phyloP scores from a whole-genome alignment of 495 filamentous ascomycete genomes.

The Collariella sp. region DNA sequence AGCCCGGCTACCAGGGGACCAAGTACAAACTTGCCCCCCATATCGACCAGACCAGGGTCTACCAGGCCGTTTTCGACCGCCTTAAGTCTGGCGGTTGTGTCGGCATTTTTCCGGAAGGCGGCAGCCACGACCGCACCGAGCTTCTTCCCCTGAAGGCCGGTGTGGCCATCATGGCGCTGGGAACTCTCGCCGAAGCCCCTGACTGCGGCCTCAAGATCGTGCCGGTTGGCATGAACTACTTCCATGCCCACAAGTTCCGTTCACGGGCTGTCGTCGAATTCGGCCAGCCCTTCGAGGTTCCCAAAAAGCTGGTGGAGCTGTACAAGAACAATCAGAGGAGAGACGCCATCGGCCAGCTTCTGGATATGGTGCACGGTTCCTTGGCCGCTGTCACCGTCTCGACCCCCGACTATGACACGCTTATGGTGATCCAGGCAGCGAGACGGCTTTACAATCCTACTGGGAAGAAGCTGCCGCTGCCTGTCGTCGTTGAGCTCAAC shows the following conservation, averaged over 20 bases:
- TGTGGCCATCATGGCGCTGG: slow-evolving; percentile 95
- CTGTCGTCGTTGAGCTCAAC: slow-evolving; percentile 93
- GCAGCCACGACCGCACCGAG: slow-evolving; percentile 92
- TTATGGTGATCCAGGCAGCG: slow-evolving; percentile 97
- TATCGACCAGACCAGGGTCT: slow-evolving; percentile 88
- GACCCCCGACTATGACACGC: slow-evolving; percentile 89
- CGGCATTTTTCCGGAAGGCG: slow-evolving; percentile 96
- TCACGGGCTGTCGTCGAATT: slow-evolving; percentile 96
- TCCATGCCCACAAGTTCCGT: slow-evolving; percentile 97
- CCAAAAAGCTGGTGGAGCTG: slow-evolving; percentile 69
- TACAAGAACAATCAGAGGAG: slow-evolving; percentile 76
- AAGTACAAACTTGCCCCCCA: slow-evolving; percentile 85
- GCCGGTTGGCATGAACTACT: slow-evolving; percentile 99
- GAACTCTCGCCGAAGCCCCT: slow-evolving; percentile 78
- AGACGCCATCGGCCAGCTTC: slow-evolving; percentile 69
- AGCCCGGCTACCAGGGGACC: slow-evolving; percentile 61
- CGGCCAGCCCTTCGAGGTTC: slow-evolving; percentile 76
- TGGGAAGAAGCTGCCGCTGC: slow-evolving; percentile 87
- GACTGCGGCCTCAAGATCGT: slow-evolving; percentile 93
- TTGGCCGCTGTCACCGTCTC: slow-evolving; percentile 87
- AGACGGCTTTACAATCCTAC: slow-evolving; percentile 88
- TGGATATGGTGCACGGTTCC: slow-evolving; percentile 79
- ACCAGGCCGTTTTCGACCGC: slow-evolving; percentile 80
- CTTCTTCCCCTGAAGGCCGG: slow-evolving; percentile 93
- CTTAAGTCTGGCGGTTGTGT: slow-evolving; percentile 79